A percentile compares a stretch with the other conserved stretches of the same genome.
Conservation (phyloP, 768 basidiomycete species). For the Termitomyces sp. region DNA sequence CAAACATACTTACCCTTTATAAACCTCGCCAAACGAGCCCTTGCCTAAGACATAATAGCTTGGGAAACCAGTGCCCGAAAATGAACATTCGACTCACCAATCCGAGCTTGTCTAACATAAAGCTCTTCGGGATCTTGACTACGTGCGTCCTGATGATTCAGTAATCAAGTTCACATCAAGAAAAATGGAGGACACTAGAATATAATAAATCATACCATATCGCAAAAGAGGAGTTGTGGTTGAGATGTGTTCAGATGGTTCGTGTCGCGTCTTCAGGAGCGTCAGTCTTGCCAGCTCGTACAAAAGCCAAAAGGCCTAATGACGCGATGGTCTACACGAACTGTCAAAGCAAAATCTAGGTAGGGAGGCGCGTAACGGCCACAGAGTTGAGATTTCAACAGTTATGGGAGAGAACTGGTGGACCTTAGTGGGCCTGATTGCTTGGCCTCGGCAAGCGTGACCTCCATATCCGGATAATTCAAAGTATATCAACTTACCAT, state of each 20-base stretch:
- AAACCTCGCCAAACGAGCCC: conserved; percentile 99
- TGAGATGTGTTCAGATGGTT: conserved; percentile 10
- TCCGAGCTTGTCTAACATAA: conserved; percentile 96
- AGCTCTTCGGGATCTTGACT: conserved; percentile 90
- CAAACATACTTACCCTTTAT: conserved; percentile 71
- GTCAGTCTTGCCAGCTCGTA: neutral
- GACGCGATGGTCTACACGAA: neutral
- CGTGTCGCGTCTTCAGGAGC: conserved; percentile 30
- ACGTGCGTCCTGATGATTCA: conserved; percentile 9
- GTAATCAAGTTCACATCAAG: conserved; percentile 19
- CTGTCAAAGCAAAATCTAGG: neutral
- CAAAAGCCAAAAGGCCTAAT: neutral
- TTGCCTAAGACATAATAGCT: conserved; percentile 55
- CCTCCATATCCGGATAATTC: conserved; percentile 11
- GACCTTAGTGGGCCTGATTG: conserved; percentile 7
- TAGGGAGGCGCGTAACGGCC: neutral
- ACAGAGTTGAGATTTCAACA: neutral
- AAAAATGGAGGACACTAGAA: conserved; percentile 14
- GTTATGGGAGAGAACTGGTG: conserved; percentile 9
- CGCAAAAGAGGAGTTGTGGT: conserved; percentile 5
- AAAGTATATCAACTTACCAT: neutral
- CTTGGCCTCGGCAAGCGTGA: conserved; percentile 18
- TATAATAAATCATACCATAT: conserved; percentile 21
- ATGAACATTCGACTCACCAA: conserved; percentile 54
- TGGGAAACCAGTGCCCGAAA: conserved; percentile 3